Base-by-base conservation (phyloP, 345 rosid species). In the Gossypioides kirkii region DNA sequence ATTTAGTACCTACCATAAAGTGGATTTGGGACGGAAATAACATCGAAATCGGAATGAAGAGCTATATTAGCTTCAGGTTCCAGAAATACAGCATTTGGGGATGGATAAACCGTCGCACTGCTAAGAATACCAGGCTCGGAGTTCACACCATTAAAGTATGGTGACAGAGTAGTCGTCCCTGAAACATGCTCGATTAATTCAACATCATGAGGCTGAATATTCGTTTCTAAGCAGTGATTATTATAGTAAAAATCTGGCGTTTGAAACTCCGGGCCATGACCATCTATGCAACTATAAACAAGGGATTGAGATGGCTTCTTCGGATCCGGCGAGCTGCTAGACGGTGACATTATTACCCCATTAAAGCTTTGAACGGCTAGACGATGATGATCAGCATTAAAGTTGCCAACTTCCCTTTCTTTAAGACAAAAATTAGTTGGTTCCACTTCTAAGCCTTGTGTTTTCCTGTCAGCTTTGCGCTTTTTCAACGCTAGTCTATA, bases 401-500 rank as follows among this genome's bases (percentile, higher is more conserved):
- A 8, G n/a, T 70, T 10, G 10, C 2, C 17, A 43, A 26, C 14
- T 50, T 28, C 23, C 71, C n/a, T 1, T 16, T 17, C 47, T 26
- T 22, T 25, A 32, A 32, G 38, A 10, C 23, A 2, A 2, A 2
- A 20, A 20, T 26, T 49, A 26, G 11, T 47, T 18, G 3, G 10
- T 63, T 64, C 52, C 6, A 6, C 6, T 10, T 20, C 32, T 2
- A 12, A 42, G 22, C 10, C 26, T 20, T 64, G 69, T 20, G 43
- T 28, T 11, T 22, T 65, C 6, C 4, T 64, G 32, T 76, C 65
- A 14, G 68, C 72, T 13, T 71, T 77, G 46, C 20, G 62, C 69
- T 73, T 77, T 20, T 50, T 73, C 70, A 73, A 17, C 76, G 42
- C 32, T 6, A 38, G 60, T 49, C 77, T 73, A 56, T 67, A 77